These are phyloP conservation scores for Leptodermis oblonga DNA, from an alignment of 257 asterid genomes.

Conservation along the genomic window DNA sequence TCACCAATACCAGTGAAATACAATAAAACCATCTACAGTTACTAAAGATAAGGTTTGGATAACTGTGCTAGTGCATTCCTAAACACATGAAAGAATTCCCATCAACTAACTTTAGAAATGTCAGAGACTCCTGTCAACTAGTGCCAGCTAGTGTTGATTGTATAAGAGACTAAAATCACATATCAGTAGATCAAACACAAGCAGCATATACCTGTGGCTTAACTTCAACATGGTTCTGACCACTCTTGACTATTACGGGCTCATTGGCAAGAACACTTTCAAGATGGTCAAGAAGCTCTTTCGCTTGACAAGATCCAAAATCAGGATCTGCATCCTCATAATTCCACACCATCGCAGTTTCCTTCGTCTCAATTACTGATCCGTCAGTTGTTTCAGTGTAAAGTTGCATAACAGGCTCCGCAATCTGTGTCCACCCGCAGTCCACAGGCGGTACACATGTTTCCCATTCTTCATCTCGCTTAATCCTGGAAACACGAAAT, in stretches of 20 bases:
- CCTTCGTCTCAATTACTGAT: constrained; percentile 67
- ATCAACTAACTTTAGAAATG: background rate
- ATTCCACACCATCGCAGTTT: constrained; percentile 83
- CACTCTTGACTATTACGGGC: constrained; percentile 84
- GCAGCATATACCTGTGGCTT: constrained; percentile 75
- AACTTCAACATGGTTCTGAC: constrained; percentile 70
- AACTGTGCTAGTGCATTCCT: too few relatives aligned
- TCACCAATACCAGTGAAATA: background rate
- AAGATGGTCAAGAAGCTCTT: constrained; percentile 84
- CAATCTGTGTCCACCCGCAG: constrained; percentile 88
- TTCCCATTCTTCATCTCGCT: constrained; percentile 73
- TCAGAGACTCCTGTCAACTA: background rate
- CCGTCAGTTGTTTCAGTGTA: constrained; percentile 91
- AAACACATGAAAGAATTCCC: background rate
- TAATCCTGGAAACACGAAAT: constrained; percentile 39
- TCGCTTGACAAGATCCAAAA: constrained; percentile 93
- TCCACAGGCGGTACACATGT: constrained; percentile 59
- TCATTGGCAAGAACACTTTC: constrained; percentile 88
- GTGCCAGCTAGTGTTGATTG: background rate
- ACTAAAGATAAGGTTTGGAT: background rate
- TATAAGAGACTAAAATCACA: background rate
- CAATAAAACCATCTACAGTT: background rate
- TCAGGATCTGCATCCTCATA: constrained; percentile 93
- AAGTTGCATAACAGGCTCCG: constrained; percentile 81
- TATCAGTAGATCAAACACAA: background rate